Conservation (phyloP, 2,329 filamentous ascomycete species). For the Alternaria arborescens region DNA sequence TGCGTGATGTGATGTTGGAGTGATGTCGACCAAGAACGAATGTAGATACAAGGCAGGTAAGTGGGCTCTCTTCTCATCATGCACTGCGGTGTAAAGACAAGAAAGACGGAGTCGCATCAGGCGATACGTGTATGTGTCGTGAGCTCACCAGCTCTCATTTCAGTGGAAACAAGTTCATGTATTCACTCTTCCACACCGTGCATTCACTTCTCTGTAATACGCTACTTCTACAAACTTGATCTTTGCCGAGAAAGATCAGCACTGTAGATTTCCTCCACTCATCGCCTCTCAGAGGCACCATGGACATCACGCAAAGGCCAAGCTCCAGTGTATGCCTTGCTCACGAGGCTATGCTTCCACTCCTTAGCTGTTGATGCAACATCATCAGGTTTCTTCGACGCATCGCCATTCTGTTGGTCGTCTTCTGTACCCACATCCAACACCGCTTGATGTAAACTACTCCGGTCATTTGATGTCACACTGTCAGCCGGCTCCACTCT, state of each 20-base stretch:
- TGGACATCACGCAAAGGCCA: constrained; percentile 1
- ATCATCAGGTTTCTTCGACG: background rate
- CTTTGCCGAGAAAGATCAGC: background rate
- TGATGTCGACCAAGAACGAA: constrained; percentile 7
- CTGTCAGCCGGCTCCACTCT: background rate
- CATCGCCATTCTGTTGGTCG: background rate
- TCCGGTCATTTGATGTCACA: background rate
- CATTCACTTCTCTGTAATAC: background rate
- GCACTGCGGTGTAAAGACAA: background rate
- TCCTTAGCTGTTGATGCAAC: background rate
- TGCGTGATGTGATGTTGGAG: constrained; percentile 20
- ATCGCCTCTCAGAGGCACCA: background rate
- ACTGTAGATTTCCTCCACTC: background rate
- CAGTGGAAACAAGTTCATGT: background rate
- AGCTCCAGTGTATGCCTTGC: constrained; percentile 1
- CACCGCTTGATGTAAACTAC: constrained; percentile 6
- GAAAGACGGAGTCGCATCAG: background rate
- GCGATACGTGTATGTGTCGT: background rate
- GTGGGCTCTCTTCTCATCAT: background rate
- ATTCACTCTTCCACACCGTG: background rate
- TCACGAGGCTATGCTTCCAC: background rate
- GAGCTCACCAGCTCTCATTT: background rate
- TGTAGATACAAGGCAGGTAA: background rate
- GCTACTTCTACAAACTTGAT: background rate
- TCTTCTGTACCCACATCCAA: background rate